Conservation (phyloP, 2,329 filamentous ascomycete genomes). For the Immersiporthe knoxdaviesiana region DNA sequence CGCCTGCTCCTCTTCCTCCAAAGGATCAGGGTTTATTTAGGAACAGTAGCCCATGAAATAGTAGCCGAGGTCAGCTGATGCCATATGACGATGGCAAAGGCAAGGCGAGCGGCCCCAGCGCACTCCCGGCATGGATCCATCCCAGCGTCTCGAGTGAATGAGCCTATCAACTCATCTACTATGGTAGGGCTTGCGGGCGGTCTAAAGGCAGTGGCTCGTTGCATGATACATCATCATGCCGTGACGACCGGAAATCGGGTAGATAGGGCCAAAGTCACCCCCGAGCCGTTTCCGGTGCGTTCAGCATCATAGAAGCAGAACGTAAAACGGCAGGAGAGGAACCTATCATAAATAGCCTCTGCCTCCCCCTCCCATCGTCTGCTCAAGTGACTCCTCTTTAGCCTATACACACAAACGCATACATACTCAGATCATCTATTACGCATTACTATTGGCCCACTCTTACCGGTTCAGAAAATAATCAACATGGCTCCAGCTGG, state of each 20-base stretch:
- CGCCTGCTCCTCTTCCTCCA: not conserved
- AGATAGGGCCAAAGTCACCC: not conserved
- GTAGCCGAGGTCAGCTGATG: not conserved
- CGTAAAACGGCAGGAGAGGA: too few species aligned
- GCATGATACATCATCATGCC: not conserved
- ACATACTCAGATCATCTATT: not conserved
- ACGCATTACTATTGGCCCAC: not conserved
- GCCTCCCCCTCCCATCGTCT: not conserved
- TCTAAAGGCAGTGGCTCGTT: not conserved
- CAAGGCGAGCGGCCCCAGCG: not conserved
- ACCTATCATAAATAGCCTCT: not conserved
- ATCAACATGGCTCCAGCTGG: conserved; percentile 22
- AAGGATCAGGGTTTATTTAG: not conserved
- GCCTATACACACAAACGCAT: not conserved
- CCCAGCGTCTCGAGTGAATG: not conserved
- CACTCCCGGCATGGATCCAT: not conserved
- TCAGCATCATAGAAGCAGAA: not conserved
- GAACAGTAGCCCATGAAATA: not conserved
- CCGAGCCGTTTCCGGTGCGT: not conserved
- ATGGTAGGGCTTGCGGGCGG: not conserved
- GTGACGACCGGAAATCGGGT: not conserved
- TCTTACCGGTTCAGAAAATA: not conserved
- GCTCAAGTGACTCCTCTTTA: not conserved
- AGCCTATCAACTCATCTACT: not conserved
- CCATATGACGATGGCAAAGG: not conserved